phyloP scores from a whole-genome alignment of 768 basidiomycete genomes.

The Tulasnella calospora region DNA sequence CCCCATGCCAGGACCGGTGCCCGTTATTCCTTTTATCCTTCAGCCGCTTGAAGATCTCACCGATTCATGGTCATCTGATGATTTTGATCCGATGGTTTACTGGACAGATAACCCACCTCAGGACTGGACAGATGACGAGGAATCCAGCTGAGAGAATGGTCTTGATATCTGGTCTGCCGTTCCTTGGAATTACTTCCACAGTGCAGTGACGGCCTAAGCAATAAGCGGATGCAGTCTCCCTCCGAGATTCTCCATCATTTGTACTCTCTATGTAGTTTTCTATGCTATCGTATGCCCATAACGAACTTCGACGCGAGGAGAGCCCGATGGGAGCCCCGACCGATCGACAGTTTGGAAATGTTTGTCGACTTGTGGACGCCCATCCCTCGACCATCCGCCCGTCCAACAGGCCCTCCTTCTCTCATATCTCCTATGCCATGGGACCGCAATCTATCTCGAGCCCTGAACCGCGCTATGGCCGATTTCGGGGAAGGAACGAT shows the following conservation, averaged over 20 bases:
- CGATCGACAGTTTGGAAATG: not conserved
- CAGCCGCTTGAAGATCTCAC: not conserved
- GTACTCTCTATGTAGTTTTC: not conserved
- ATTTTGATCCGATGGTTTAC: not conserved
- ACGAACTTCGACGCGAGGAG: not conserved
- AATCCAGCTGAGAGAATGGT: not conserved
- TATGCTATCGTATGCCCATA: not conserved
- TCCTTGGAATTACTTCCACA: not conserved
- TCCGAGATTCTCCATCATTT: not conserved
- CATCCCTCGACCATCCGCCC: not conserved
- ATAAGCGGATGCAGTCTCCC: too few relatives aligned
- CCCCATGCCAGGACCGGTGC: not conserved
- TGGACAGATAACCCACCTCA: not conserved
- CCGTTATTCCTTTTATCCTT: not conserved
- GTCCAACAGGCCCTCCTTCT: not conserved
- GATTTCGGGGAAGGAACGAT: constrained; percentile 77
- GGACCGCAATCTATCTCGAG: not conserved
- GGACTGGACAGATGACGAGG: not conserved
- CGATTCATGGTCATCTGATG: not conserved
- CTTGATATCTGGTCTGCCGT: not conserved
- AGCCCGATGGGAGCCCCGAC: not conserved
- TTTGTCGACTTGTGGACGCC: not conserved
- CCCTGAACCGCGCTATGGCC: constrained; percentile 78
- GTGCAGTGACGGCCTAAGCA: not conserved
- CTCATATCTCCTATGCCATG: not conserved